Base-by-base conservation (phyloP, 1,139 yeast species). In the Arxiozyma bovina region DNA sequence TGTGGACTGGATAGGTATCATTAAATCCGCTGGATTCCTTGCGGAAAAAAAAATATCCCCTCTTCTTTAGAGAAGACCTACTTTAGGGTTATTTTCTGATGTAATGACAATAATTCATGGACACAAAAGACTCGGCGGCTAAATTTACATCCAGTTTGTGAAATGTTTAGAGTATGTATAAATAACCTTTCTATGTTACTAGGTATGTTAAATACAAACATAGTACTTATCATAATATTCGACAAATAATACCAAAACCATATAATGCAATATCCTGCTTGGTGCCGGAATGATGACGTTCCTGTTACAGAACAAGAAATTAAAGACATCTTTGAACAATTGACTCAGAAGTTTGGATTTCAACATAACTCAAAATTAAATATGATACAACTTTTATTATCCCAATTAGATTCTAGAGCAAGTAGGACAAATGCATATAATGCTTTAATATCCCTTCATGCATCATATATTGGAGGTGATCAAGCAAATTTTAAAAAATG, bases 391-490 rank as follows among this genome's bases (percentile, higher is more conserved):
- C 82, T 81, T 63, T 70, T 84, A 27, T 65, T 85, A 75, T 72
- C 79, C 25, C 74, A 83, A 58, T 70, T 85, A 55, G 91, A 85
- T 63, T 84, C 90, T 0, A 73, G 91, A 60, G 79, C 88, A 1
- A 78, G 87, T n/a, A 73, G 91, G 60, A 76, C 82, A 72, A 74
- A 77, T 0, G 79, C 87, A 0, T 61, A 59, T 1, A 74, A 71
- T 50, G 89, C 91, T 0, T 71, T 85, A 54, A 68, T 74, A 48
- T 76, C 87, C 0, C 62, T 85, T 48, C 90, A 85, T 69, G 87
- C 85, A 0, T 87, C 85, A 55, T 85, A 84, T 63, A 81, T 85
- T 57, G 89, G 89, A 0, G 93, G 91, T 1, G 73, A 77, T 25
- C 77, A 82, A 58, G 74, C 91, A 0, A 85, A 85, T 65, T 85